These are phyloP conservation scores for Saccharomycopsis guyanensis DNA, from an alignment of 805 yeast genomes.

Conservation along the genomic window DNA sequence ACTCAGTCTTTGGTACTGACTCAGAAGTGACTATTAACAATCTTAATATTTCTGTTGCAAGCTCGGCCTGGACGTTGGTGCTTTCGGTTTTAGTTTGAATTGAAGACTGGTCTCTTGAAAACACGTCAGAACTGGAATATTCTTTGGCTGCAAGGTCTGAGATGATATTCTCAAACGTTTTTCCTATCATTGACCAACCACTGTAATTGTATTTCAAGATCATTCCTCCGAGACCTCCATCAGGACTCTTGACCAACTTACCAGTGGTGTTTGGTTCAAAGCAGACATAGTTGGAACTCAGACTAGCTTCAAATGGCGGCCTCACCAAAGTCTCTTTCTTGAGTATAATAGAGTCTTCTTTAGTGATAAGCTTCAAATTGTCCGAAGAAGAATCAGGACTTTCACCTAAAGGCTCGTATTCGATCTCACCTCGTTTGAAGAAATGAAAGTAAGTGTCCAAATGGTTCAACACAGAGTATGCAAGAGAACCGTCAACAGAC, in stretches of 20 bases:
- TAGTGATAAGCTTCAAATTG: neutral
- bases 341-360: constrained; percentile 43
- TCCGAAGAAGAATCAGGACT: neutral
- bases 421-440: constrained; percentile 32
- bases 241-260: constrained; percentile 47
- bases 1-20: neutral
- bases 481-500: constrained; percentile 58
- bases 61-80: constrained; percentile 31
- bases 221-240: constrained; percentile 33
- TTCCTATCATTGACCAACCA: constrained; percentile 85
- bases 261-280: constrained; percentile 60
- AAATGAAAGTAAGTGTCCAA: constrained; percentile 57
- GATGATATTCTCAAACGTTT: constrained; percentile 58
- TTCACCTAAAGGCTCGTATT: constrained; percentile 29
- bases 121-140: constrained; percentile 28
- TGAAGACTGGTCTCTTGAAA: constrained; percentile 18
- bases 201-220: constrained; percentile 67
- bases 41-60: constrained; percentile 5
- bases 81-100: constrained; percentile 30
- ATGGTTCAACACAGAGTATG: constrained; percentile 50
- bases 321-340: constrained; percentile 41
- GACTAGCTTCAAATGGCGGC: constrained; percentile 49
- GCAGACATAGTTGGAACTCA: constrained; percentile 33
- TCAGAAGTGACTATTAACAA: constrained; percentile 8
- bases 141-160: constrained; percentile 25